Evolutionary conservation across 2,329 filamentous ascomycete genomes (phyloP), one percentile per base, ranked within the genome.

Genomic region (Diaporthe amygdali): DNA sequence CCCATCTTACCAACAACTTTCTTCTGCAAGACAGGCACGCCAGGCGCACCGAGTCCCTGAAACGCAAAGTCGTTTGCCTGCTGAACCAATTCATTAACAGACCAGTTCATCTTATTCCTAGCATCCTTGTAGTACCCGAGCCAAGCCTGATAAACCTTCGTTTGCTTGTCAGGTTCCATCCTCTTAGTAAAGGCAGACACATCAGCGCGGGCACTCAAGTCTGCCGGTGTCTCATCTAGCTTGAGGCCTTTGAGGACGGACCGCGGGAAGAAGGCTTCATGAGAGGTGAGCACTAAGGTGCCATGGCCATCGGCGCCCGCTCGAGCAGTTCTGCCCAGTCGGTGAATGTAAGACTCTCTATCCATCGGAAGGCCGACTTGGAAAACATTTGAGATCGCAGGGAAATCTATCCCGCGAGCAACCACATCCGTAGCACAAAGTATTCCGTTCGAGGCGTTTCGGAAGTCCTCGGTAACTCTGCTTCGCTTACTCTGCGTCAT

Each of bases 381-480:
- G 75, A 92, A 87, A 68, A 93, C 90, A 73, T 90, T 89, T 20
- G 89, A 91, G 46, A 93, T 90, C n/a, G 87, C 85, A 0, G 91
- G 91, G 78, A 93, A 93, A 76, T 93, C 91, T 89, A 94, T 92
- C 74, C 91, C 91, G 74, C 91, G 89, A 14, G 91, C 91, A 30
- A 92, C 89, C 46, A 94, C 91, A 76, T 94, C 92, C 0, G 91
- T 93, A 3, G 92, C 92, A 67, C 93, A 87, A 51, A 93, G 83
- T 64, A 93, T 85, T 46, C 83, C 84, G 17, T 79, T 80, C 12
- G 78, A 78, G n/a, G 86, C 80, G 41, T 81, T 80, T 71, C 94
- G 91, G 77, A 84, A 89, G n/a, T 84, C 81, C 47, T 94, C 89
- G 0, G 95, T 91, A 51, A 90, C 88, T 71, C 80, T 83, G 12